Base-by-base conservation (phyloP, 2,329 filamentous ascomycete species). In the Rhytidhysteron rufulum region DNA sequence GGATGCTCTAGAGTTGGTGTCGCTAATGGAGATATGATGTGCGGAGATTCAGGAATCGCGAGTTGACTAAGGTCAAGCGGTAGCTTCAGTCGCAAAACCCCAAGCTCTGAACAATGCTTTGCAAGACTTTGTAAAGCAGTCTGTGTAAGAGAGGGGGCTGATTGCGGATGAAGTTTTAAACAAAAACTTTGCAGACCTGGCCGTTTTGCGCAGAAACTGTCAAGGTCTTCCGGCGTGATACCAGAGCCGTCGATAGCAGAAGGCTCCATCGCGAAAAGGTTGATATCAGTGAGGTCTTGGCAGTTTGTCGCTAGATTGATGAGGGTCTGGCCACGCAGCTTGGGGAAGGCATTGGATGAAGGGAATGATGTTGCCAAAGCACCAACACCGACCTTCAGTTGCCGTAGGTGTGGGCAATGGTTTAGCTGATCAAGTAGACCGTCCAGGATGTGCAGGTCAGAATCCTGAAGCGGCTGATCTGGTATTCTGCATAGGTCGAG, bases 401-500 rank as follows among this genome's bases (percentile, higher is more conserved):
- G 31, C 10, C 48, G 50, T 4, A 64, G 45, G 2, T 50, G 41
- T 6, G 43, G 38, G 25, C 54, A 60, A 5, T 42, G 39, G 8
- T 41, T 44, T 7, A 60, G 27, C n/a, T 41, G 35, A 9, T 29
- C 41, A 5, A 62, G 27, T 5, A 61, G 20, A 21, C 54, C 48
- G 10, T 58, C 50, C 2, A 63, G 30, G 4, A 58, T 44, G 6
- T 25, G 43, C 5, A 43, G 32, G 30, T 64, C 59, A 2, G 45
- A 39, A 1, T 47, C 39, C 11, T 52, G 42, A 2, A 37, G 34
- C 6, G 40, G 39, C 18, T 43, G 43, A 11, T 49, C 43, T 6
- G 57, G 49, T 37, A 56, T 51, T 8, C 59, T 51, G 19, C 53
- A 54, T n/a, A 63, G 41, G 21, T 58, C 55, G 15, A 64, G 22